These are phyloP conservation scores for Neospora caninum DNA, from an alignment of 169 alveolate genomes.

Conservation along the genomic window DNA sequence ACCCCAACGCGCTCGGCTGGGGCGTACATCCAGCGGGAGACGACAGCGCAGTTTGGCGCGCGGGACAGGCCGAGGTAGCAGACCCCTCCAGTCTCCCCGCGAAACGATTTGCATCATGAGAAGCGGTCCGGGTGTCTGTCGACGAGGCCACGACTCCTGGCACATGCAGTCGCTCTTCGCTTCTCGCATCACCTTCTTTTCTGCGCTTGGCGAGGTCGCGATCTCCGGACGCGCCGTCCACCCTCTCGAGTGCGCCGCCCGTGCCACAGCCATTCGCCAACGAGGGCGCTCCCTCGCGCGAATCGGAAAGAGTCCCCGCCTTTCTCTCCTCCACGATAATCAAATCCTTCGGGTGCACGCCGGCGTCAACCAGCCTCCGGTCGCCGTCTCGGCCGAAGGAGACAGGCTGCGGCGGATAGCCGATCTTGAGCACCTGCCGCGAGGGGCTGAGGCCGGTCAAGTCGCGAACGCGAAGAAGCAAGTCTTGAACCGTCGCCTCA, in stretches of 20 bases:
- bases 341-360: not conserved
- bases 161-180: not conserved
- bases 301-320: no score
- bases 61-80: no score
- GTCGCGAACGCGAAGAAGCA: not conserved
- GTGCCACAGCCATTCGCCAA: not conserved
- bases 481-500: not conserved
- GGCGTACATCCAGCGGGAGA: no score
- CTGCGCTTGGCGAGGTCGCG: not conserved
- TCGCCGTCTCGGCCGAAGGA: not conserved
- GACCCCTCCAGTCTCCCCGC: no score
- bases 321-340: conserved; percentile 26
- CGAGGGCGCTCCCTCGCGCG: not conserved
- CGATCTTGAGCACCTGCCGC: conserved; percentile 7
- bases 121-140: no score
- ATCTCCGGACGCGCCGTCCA: not conserved
- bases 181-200: not conserved
- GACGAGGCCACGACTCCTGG: no score
- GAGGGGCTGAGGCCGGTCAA: not conserved
- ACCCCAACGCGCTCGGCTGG: no score
- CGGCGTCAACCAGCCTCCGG: not conserved
- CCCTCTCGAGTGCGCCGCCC: not conserved
- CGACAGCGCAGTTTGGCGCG: no score
- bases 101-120: no score
- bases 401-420: conserved; percentile 41